Conservation (phyloP, 2,329 filamentous ascomycete species). For the Botrytis elliptica region DNA sequence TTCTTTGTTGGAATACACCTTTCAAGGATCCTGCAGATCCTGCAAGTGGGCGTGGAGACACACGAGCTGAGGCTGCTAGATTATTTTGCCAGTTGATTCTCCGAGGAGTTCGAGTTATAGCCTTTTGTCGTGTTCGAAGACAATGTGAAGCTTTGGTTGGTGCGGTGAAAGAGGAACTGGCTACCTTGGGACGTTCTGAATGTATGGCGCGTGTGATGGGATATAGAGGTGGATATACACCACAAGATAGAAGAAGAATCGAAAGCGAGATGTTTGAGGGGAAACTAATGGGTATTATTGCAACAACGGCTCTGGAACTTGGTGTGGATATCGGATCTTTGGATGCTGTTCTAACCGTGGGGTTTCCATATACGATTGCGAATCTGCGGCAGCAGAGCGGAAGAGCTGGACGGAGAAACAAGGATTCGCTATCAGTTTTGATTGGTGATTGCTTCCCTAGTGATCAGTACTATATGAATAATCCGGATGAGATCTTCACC, state of each 20-base stretch:
- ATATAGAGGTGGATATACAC: constrained; percentile 91
- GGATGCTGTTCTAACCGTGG: constrained; percentile 90
- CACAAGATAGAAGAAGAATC: constrained; percentile 83
- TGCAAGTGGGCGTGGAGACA: constrained; percentile 79
- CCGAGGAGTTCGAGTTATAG: constrained; percentile 85
- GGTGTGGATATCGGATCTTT: constrained; percentile 94
- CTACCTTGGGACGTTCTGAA: constrained; percentile 69
- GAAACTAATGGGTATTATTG: constrained; percentile 87
- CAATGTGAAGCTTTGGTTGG: constrained; percentile 83
- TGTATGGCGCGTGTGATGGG: constrained; percentile 83
- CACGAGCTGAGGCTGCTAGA: constrained; percentile 80
- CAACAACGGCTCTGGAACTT: constrained; percentile 87
- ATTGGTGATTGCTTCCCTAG: constrained; percentile 87
- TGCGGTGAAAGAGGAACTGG: constrained; percentile 76
- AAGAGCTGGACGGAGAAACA: constrained; percentile 85
- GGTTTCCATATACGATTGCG: constrained; percentile 93
- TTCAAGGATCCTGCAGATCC: constrained; percentile 87
- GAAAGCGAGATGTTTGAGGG: constrained; percentile 98
- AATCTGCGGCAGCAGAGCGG: constrained; percentile 95
- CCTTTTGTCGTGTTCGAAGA: constrained; percentile 85
- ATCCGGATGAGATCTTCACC: constrained; percentile 90
- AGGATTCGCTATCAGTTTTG: constrained; percentile 86
- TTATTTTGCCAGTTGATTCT: constrained; percentile 88
- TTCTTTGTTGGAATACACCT: constrained; percentile 96
- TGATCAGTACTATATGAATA: constrained; percentile 96